Conservation (phyloP, 2,329 filamentous ascomycete species). For the Aspergillus arachidicola region DNA sequence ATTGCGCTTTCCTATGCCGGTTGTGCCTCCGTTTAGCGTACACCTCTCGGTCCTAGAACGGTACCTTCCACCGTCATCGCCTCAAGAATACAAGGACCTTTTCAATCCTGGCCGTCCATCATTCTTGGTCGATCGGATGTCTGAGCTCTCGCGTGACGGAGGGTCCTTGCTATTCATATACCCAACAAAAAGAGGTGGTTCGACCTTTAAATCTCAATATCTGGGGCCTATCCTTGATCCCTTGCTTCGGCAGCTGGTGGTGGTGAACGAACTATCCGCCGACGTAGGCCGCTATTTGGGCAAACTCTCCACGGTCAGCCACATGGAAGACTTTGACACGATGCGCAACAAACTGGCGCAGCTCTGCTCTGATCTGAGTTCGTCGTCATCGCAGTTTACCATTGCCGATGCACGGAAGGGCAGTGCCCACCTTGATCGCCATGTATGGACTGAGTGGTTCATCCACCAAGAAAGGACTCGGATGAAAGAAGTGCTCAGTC, state of each 20-base stretch:
- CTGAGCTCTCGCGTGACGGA: conserved; percentile 59
- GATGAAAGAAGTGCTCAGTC: conserved; percentile 53
- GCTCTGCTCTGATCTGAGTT: conserved; percentile 45
- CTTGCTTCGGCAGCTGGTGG: conserved; percentile 59
- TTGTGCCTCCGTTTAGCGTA: conserved; percentile 63
- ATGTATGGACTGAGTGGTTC: conserved; percentile 66
- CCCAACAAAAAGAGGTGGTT: conserved; percentile 60
- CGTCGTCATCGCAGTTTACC: conserved; percentile 42
- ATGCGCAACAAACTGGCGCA: conserved; percentile 47
- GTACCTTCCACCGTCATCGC: conserved; percentile 65
- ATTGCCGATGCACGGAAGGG: conserved; percentile 56
- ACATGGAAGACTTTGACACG: conserved; percentile 58
- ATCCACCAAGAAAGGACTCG: conserved; percentile 65
- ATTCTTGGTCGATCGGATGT: conserved; percentile 61
- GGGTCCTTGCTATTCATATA: conserved; percentile 66
- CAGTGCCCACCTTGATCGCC: conserved; percentile 53
- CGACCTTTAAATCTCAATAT: conserved; percentile 62
- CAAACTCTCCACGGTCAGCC: conserved; percentile 55
- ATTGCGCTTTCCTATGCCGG: conserved; percentile 56
- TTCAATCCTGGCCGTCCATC: conserved; percentile 59
- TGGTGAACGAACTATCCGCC: conserved; percentile 61
- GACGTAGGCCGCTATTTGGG: conserved; percentile 59
- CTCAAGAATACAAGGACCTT: conserved; percentile 61
- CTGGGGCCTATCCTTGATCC: conserved; percentile 65
- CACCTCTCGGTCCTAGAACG: conserved; percentile 65